phyloP scores from a whole-genome alignment of 805 yeast species.

The Candida multigemmis region DNA sequence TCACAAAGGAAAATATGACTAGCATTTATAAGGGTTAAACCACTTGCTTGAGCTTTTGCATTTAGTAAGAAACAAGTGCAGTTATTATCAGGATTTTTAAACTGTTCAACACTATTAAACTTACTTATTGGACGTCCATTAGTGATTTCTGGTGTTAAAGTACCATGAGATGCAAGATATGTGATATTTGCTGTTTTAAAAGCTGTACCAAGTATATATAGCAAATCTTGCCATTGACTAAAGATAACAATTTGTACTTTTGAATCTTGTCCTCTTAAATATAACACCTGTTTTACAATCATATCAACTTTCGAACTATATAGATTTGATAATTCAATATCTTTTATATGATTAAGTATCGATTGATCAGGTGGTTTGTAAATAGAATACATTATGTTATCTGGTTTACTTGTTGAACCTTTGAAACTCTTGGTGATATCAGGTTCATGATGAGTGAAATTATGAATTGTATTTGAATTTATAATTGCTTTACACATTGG shows the following conservation, averaged over 20 bases:
- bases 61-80: slow-evolving; percentile 82
- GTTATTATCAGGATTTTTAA: slow-evolving; percentile 45
- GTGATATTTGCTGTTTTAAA: slow-evolving; percentile 48
- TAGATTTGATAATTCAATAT: slow-evolving; percentile 19
- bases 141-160: slow-evolving; percentile 20
- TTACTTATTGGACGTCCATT: slow-evolving; percentile 17
- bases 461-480: slow-evolving; percentile 46
- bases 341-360: slow-evolving; percentile 34
- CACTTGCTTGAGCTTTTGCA: slow-evolving; percentile 84
- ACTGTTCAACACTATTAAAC: slow-evolving; percentile 41
- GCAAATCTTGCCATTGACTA: slow-evolving; percentile 81
- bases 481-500: slow-evolving; percentile 71
- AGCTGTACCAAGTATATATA: slow-evolving; percentile 59
- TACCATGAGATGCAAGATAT: slow-evolving; percentile 46
- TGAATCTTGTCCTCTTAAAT: slow-evolving; percentile 48
- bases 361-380: slow-evolving; percentile 37
- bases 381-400: slow-evolving; percentile 22
- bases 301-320: slow-evolving; percentile 86
- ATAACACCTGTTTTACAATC: slow-evolving; percentile 64
- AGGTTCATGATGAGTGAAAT: slow-evolving; percentile 53
- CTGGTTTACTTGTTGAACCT: slow-evolving; percentile 15
- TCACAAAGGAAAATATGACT: slow-evolving; percentile 88
- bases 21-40: slow-evolving; percentile 85
- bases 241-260: slow-evolving; percentile 75
- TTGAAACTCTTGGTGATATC: slow-evolving; percentile 42